Conservation (phyloP, 2,329 filamentous ascomycete species). For the Xylariales sp. region DNA sequence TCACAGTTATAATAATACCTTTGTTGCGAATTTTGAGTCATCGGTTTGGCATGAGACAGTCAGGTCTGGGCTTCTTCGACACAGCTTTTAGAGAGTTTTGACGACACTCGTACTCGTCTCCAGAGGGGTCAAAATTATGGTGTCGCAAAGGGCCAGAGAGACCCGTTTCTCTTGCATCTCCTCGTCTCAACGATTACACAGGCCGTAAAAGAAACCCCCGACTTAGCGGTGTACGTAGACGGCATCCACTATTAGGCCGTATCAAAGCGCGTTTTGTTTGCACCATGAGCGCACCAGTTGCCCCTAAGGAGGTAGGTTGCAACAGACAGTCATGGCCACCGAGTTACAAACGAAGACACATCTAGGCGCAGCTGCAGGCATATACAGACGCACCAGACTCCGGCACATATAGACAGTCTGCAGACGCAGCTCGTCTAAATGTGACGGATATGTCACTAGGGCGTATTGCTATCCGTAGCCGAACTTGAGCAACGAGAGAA, state of each 20-base stretch:
- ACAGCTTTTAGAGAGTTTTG: constrained; percentile 3
- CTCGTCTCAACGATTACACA: constrained; percentile 32
- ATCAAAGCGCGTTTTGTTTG: constrained; percentile 47
- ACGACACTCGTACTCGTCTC: not conserved
- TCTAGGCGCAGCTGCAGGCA: constrained; percentile 35
- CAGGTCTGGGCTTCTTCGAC: constrained; percentile 1
- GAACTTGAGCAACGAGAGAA: not conserved
- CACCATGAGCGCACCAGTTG: constrained; percentile 41
- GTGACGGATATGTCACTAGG: constrained; percentile 20
- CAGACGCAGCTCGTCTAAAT: constrained; percentile 13
- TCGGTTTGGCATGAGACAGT: constrained; percentile 24
- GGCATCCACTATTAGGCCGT: constrained; percentile 29
- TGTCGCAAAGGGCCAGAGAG: constrained; percentile 7
- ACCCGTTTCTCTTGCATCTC: constrained; percentile 6
- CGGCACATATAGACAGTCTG: constrained; percentile 8
- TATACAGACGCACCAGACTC: constrained; percentile 19
- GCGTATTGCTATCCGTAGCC: not conserved
- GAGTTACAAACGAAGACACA: constrained; percentile 20
- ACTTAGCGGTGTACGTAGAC: constrained; percentile 38
- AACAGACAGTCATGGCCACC: constrained; percentile 20
- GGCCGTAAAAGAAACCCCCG: constrained; percentile 42
- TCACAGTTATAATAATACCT: constrained; percentile 42
- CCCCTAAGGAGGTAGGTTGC: constrained; percentile 20
- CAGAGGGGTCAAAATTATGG: constrained; percentile 1
- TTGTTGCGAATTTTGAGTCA: constrained; percentile 36